Evolutionary conservation across 129 eudicot genomes (phyloP), one percentile per base, ranked within the genome.

Genomic region (Flaveria linearis): DNA sequence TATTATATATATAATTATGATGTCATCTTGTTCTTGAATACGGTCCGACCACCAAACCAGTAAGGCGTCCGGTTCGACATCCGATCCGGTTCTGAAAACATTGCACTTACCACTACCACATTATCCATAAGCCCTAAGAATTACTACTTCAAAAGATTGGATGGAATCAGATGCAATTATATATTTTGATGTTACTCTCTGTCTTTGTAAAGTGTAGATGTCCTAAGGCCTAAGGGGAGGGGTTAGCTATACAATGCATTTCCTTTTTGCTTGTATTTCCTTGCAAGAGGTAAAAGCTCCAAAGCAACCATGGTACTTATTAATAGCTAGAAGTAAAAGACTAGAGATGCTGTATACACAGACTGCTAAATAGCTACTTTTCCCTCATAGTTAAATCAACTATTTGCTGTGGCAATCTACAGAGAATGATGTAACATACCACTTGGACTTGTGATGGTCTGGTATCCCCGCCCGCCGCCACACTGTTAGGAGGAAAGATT

Each of bases 401-500:
- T 7, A 46, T 17, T 28, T 69, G 68, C 13, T 23, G 67, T 17
- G 56, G 67, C 50, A 78, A 61, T 47, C 50, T 61, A 77, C 6
- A 72, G 30, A 39, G 30, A 15, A 51, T 64, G 7, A 42, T 67
- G 69, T 18, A 22, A 9, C 82, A 65, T 88, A 93, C 98, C 98
- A 84, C 75, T 89, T 25, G 87, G 76, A 68, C 82, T 67, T 51
- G 82, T 82, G 68, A 87, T 79, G 22, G 95, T 87, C 78, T 94
- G 96, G 72, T 94, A 89, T 77, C 93, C 96, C 53, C 73, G 83
- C 14, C 84, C 82, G n/a, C 85, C 87, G 69, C 81, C 76, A 76
- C 82, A 67, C 76, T 71, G 71, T 79, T 87, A 63, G 96, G 97
- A 65, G 99, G 97, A 84, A 89, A 91, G 76, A 86, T 84, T 77